Evolutionary conservation across 2,329 filamentous ascomycete species (phyloP), one percentile per base, ranked within the genome.

Genomic region (Xylaria hypoxylon): DNA sequence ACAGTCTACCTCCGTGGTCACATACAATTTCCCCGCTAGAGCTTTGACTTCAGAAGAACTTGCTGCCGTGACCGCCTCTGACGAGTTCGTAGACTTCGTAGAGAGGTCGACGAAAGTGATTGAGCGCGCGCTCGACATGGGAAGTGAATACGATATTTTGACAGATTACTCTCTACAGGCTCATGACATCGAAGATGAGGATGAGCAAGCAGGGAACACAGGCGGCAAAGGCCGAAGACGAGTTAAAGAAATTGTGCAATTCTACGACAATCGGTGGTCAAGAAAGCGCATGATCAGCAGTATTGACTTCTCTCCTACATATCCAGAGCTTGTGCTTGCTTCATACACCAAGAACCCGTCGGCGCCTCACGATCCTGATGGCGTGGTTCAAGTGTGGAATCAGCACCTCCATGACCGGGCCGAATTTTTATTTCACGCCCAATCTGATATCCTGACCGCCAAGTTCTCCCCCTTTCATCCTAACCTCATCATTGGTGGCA

Each of bases 401-500:
- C 86, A 94, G 75, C 94, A 98, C 79, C 90, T 98, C 78, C 94
- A 96, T 73, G 93, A 96, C 72, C 89, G 96, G 33, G 94, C 96
- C 1, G 96, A 99, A 83, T 98, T 97, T 80, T 90, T 97, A 64
- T 97, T 99, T 79, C 94, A 97, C 74, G 94, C 95, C 10, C 95
- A 96, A 68, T 97, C 94, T 50, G 96, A 99, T 79, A 93, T 99
- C 59, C 86, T 99, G 15, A 92, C 94, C 0, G 96, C 96, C 70
- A 96, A 96, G 72, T 99, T 99, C 81, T 98, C 96, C n/a, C 96
- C 96, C 0, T 97, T 97, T 77, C 96, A 99, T 78, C 95, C 95
- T 4, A 97, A 97, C 73, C 86, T 99, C 60, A 96, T 99, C 74
- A 89, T 99, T 68, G 96, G 96, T 68, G 96, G 96, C 55, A 94